Evolutionary conservation across 352 stramenopile species (phyloP).

Genomic region (Elongisporangium anandrum): DNA sequence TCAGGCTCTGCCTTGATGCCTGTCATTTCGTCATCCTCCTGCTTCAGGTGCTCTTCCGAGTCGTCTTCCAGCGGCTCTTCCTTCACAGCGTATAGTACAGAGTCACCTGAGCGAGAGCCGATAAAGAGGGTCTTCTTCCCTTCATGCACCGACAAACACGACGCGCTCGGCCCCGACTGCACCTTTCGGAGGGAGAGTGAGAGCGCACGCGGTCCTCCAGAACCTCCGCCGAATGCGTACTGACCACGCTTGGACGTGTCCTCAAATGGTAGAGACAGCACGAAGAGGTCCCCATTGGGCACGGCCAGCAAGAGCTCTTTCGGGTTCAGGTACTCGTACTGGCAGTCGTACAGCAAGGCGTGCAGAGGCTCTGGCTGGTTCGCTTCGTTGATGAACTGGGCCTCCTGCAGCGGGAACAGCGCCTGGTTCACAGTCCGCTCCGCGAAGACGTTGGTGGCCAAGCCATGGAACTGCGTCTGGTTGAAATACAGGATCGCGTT

Average conservation of each 20-base stretch:
- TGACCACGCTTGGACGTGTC: constrained; percentile 31
- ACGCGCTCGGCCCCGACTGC: constrained; percentile 34
- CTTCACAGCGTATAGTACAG: constrained; percentile 58
- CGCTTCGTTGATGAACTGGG: constrained; percentile 56
- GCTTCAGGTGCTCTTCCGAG: constrained; percentile 13
- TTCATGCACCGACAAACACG: constrained; percentile 60
- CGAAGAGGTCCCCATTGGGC: constrained; percentile 53
- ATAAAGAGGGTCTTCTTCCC: constrained; percentile 70
- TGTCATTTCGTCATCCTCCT: constrained; percentile 8
- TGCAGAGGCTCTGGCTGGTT: constrained; percentile 46
- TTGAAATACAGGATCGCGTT: constrained; percentile 88
- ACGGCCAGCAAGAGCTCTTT: constrained; percentile 69
- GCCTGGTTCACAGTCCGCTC: constrained; percentile 69
- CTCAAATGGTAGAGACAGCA: constrained; percentile 60
- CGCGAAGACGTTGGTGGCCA: constrained; percentile 70
- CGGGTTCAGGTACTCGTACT: constrained; percentile 62
- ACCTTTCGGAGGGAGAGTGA: constrained; percentile 56
- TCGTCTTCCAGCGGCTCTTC: constrained; percentile 23
- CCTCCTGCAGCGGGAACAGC: constrained; percentile 59
- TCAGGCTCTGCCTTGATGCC: constrained; percentile 8
- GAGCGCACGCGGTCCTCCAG: constrained; percentile 10
- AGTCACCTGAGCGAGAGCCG: constrained; percentile 77
- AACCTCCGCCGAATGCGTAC: constrained; percentile 15
- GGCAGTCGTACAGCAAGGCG: constrained; percentile 59
- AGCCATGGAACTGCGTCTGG: constrained; percentile 80